Evolutionary conservation across 2,329 filamentous ascomycete genomes (phyloP), one percentile per base, ranked within the genome.

Genomic region (Neurospora crassa): DNA sequence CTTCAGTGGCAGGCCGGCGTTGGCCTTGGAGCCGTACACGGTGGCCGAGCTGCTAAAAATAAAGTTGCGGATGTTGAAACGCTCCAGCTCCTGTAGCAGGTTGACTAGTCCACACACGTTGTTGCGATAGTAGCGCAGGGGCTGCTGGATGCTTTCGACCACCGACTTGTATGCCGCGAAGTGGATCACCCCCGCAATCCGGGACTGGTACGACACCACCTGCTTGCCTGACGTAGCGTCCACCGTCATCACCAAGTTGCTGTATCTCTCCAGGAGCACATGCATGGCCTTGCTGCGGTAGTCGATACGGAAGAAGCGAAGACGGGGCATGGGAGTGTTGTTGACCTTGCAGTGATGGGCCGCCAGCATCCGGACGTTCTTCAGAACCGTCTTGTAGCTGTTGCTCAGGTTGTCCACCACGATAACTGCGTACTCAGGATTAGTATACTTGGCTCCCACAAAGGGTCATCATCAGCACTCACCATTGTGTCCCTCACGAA

Each of bases 111-210:
- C 89, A 75, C 85, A 86, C 41, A 91, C 88, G 72, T 91, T 91
- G 81, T 91, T 91, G 72, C 84, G 83, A 79, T 91, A 91, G 79
- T 91, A 91, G 72, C 85, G 85, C 71, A 91, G 79, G 0, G 89
- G 89, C 71, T 83, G 81, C 37, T 80, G 79, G 72, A 91, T 90
- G 63, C 87, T 90, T 75, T 91, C 89, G 37, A 85, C 85, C 0
- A 91, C 88, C 2, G 89, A 88, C 78, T 91, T 91, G 82, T 87
- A 87, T 1, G 89, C 89, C 16, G 89, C 89, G 74, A 91, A 91
- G 76, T 91, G 89, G 71, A 91, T 90, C n/a, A 91, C 88, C 0
- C 88, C 89, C 0, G 82, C 81, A 73, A 91, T 89, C 40, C 81
- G 83, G 2, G 87, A 88, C 69, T 72, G 74, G 47, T 77, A 76